A percentile compares a stretch with the other conserved stretches of the same genome.
Evolutionary conservation across 2,329 filamentous ascomycete species (phyloP).

Genomic region (Penicillium sp.): DNA sequence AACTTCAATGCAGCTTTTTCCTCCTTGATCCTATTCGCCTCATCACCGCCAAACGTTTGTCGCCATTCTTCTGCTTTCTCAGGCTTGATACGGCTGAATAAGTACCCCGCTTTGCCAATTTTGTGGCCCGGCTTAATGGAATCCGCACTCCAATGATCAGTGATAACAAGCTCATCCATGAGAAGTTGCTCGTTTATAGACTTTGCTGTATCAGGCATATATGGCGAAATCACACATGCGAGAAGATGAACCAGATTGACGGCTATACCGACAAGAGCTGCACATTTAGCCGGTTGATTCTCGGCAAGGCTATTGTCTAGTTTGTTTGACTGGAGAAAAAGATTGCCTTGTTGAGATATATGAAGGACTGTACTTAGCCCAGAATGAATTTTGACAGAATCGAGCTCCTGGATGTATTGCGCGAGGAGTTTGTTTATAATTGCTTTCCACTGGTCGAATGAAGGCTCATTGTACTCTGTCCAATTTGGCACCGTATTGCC

Average conservation of each 20-base stretch:
- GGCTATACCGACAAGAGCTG: conserved; percentile 41
- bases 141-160: too few species aligned
- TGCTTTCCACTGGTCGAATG: conserved; percentile 24
- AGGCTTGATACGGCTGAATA: too few species aligned
- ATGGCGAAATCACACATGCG: neutral
- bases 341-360: conserved; percentile 47
- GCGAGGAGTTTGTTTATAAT: conserved; percentile 12
- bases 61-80: conserved; percentile 1
- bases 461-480: conserved; percentile 33
- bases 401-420: conserved; percentile 37
- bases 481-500: conserved; percentile 48
- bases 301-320: too few species aligned
- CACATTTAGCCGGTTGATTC: too few species aligned
- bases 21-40: too few species aligned
- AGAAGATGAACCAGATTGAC: conserved; percentile 19
- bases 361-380: conserved; percentile 43
- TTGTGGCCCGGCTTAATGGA: too few species aligned
- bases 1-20: too few species aligned
- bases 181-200: neutral
- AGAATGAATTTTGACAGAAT: conserved; percentile 49
- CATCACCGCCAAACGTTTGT: neutral
- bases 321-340: conserved; percentile 43
- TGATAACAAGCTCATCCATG: neutral
- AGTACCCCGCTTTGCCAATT: too few species aligned
- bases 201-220: neutral